A percentile compares a stretch with the other conserved stretches of the same genome.
These are phyloP conservation scores for Exophiala calicioides DNA, from an alignment of 2,329 filamentous ascomycete genomes.

Conservation along the genomic window DNA sequence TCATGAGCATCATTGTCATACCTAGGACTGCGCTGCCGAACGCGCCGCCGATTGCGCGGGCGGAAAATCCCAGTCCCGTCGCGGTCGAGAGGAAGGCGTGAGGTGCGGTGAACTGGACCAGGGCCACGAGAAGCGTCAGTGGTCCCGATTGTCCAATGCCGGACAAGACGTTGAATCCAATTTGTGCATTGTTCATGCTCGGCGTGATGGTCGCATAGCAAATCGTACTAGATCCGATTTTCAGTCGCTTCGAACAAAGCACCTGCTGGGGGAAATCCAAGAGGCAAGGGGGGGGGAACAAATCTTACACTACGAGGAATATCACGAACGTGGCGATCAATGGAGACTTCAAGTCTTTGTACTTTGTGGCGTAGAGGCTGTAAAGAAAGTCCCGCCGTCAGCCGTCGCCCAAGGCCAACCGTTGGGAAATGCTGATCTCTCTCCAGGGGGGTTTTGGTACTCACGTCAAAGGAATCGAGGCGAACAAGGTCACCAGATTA, in stretches of 20 bases:
- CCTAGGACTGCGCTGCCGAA: constrained; percentile 56
- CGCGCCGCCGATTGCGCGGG: constrained; percentile 55
- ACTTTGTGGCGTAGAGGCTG: constrained; percentile 49
- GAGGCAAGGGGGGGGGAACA: background rate
- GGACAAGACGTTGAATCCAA: constrained; percentile 51
- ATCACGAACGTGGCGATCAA: constrained; percentile 50
- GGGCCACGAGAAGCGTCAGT: constrained; percentile 52
- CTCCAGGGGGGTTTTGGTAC: no score
- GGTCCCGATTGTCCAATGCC: constrained; percentile 55
- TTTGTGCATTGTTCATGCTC: constrained; percentile 47
- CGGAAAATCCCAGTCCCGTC: constrained; percentile 56
- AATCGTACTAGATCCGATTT: constrained; percentile 45
- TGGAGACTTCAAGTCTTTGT: constrained; percentile 52
- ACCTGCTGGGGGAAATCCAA: background rate
- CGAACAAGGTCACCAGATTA: constrained; percentile 43
- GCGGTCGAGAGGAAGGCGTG: constrained; percentile 56
- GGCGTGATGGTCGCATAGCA: constrained; percentile 51
- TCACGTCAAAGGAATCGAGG: constrained; percentile 46
- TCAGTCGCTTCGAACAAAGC: no score
- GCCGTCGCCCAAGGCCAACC: no score
- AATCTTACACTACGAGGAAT: constrained; percentile 50
- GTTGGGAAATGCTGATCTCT: no score
- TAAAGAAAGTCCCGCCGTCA: no score
- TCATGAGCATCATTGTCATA: no score
- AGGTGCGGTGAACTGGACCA: constrained; percentile 56